Percentiles rank a stretch among this genome's conserved stretches.
These are phyloP conservation scores for Schwanniomyces yamadae DNA, from an alignment of 805 yeast genomes.

Conservation along the genomic window DNA sequence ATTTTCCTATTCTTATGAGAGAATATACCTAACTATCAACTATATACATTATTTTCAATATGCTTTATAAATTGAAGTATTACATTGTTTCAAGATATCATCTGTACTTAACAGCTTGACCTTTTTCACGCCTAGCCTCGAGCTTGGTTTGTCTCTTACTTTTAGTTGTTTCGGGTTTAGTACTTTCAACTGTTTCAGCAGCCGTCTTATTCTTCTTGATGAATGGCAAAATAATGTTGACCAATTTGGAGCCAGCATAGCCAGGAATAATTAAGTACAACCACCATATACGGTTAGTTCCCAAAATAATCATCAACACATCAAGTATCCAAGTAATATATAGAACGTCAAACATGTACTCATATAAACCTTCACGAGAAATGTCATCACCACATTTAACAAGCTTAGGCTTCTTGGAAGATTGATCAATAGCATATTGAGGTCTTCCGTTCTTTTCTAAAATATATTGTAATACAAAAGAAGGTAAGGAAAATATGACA, in stretches of 20 bases:
- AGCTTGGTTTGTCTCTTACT: conserved; percentile 29
- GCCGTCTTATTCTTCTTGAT: conserved; percentile 6
- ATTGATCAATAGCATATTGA: conserved; percentile 35
- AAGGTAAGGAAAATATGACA: conserved; percentile 34
- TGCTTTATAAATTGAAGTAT: too few species aligned
- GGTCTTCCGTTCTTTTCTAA: conserved; percentile 67
- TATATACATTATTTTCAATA: too few species aligned
- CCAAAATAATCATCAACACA: conserved; percentile 51
- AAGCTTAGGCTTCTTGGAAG: conserved; percentile 36
- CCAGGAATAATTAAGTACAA: conserved; percentile 51
- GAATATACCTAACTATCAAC: too few species aligned
- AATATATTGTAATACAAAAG: conserved; percentile 46
- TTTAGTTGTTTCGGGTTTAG: conserved; percentile 10
- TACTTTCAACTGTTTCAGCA: conserved; percentile 3
- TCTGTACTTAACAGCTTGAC: conserved; percentile 19
- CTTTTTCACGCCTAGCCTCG: conserved; percentile 28
- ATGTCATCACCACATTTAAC: conserved; percentile 60
- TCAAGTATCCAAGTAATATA: conserved; percentile 64
- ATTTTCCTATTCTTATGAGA: too few species aligned
- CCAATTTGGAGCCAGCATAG: conserved; percentile 48
- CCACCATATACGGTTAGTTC: conserved; percentile 62
- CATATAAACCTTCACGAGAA: conserved; percentile 61
- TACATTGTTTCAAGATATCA: too few species aligned
- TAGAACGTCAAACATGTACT: conserved; percentile 68
- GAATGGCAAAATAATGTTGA: conserved; percentile 32